Conservation (phyloP, 768 basidiomycete genomes). For the Neoboletus subvelutipes region DNA sequence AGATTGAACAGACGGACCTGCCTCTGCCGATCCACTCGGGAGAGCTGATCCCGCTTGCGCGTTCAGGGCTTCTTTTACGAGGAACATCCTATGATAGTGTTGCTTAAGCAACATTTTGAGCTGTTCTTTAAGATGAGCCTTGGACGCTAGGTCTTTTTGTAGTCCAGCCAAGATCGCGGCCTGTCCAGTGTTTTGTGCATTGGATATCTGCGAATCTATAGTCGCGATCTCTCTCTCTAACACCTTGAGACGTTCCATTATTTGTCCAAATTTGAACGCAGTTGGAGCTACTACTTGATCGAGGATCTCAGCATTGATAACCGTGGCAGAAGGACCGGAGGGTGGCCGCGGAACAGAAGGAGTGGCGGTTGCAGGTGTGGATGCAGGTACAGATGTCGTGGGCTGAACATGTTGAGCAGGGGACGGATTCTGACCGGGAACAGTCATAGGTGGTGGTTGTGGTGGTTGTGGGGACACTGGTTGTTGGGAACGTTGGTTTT, state of each 20-base stretch:
- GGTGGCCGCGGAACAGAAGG: slow-evolving; percentile 5
- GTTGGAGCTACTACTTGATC: slow-evolving; percentile 14
- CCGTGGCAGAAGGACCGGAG: slow-evolving; percentile 6
- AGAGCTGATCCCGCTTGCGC: slow-evolving; percentile 3
- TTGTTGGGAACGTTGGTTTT: slow-evolving; percentile 23
- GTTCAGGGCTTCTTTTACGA: slow-evolving; percentile 11
- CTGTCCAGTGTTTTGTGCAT: slow-evolving; percentile 22
- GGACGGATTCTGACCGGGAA: slow-evolving; percentile 6
- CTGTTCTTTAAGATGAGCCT: slow-evolving; percentile 1
- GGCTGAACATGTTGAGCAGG: slow-evolving; percentile 11
- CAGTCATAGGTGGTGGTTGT: slow-evolving; percentile 12
- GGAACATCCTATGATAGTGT: slow-evolving; percentile 15
- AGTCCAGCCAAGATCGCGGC: slow-evolving; percentile 9
- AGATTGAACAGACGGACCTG: slow-evolving; percentile 13
- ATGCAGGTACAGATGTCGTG: not conserved
- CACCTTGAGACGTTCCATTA: slow-evolving; percentile 23
- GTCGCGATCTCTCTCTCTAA: slow-evolving; percentile 17
- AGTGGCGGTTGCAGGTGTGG: slow-evolving; percentile 12
- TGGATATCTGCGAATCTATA: slow-evolving; percentile 17
- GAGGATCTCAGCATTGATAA: slow-evolving; percentile 6
- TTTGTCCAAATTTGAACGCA: slow-evolving; percentile 19
- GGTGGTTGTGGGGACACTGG: slow-evolving; percentile 19
- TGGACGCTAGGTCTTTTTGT: slow-evolving; percentile 10
- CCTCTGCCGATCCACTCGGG: slow-evolving; percentile 8
- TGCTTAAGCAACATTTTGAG: slow-evolving; percentile 15